Conservation (phyloP, 75 land plant genomes). For the Cunninghamia lanceolata region DNA sequence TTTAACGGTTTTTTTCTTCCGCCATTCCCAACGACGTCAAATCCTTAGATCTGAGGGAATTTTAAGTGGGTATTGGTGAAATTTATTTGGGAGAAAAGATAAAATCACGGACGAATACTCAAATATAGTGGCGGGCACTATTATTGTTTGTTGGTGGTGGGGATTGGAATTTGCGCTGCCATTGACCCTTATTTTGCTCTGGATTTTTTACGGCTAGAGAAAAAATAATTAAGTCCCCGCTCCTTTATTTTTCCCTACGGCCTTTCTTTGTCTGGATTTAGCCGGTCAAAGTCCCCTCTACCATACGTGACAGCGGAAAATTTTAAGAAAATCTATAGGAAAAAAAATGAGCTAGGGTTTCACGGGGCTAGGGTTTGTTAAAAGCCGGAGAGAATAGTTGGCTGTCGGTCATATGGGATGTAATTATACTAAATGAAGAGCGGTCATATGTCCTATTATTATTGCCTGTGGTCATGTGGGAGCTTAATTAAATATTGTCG, state of each 20-base stretch:
- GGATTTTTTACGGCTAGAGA: neutral
- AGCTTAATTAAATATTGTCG: too few relatives aligned
- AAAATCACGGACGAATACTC: neutral
- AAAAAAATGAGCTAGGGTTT: conserved; percentile 6
- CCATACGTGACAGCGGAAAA: neutral
- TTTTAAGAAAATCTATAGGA: neutral
- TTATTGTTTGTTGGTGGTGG: conserved; percentile 9
- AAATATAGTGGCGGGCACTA: neutral
- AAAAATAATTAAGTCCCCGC: neutral
- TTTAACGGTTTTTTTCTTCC: conserved; percentile 4
- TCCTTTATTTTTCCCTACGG: neutral
- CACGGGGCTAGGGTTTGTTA: conserved; percentile 7
- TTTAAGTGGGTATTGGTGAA: neutral
- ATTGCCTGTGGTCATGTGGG: neutral
- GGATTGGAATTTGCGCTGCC: conserved; percentile 9
- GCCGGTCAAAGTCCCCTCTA: neutral
- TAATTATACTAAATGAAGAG: neutral
- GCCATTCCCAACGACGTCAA: conserved; percentile 13
- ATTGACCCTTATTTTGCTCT: conserved; percentile 5
- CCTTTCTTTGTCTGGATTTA: neutral
- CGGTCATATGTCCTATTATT: too few relatives aligned
- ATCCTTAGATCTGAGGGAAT: conserved; percentile 2
- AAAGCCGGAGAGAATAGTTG: neutral
- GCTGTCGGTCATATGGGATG: neutral
- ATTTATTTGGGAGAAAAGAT: neutral